Evolutionary conservation across 163 green algal genomes (phyloP), one percentile per base, ranked within the genome.

Genomic region (Chloromonas sp.): DNA sequence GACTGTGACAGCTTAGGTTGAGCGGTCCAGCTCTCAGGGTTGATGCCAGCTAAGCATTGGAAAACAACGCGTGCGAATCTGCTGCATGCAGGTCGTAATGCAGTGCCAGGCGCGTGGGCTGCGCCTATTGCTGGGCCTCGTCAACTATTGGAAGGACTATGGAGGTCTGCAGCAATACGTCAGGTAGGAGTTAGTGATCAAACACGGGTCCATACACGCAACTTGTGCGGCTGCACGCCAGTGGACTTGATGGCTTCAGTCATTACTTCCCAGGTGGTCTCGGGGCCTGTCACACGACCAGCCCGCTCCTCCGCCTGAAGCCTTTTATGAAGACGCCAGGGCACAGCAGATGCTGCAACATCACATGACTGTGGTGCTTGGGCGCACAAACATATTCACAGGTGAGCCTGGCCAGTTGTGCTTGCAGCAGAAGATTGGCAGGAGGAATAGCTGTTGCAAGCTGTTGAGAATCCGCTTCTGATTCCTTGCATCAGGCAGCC

Each of bases 101-200:
- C 71, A 86, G 78, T 66, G 36, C 79, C 11, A 71, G 59, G 8
- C 15, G 14, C 81, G 85, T 5, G 78, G 85, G 14, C 83, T 95
- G 61, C 83, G 85, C 70, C 79, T 97, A 57, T 83, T 95, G n/a
- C 87, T 96, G 80, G 86, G 78, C 2, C 84, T 97, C 0, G 92
- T 86, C n/a, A 96, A 97, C 83, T 95, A 93, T 76, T 97, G 93
- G 93, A 2, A 83, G 8, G 90, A 96, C 14, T 96, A 94, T 85
- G 94, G 94, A 11, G 89, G 89, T 77, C 89, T 92, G 87, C 83
- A 84, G 36, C 85, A 88, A 15, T 92, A 92, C 84, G 89, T 90
- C 74, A 89, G 81, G 89, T 90, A 80, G 0, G 59, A 58, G 2
- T 61, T 60, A 15, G 11, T 60, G 1, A 36, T 36, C n/a, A 2